Percentiles rank a stretch among this genome's conserved stretches.
phyloP scores from a whole-genome alignment of 352 stramenopile genomes.

The Pythium scleroteichum region DNA sequence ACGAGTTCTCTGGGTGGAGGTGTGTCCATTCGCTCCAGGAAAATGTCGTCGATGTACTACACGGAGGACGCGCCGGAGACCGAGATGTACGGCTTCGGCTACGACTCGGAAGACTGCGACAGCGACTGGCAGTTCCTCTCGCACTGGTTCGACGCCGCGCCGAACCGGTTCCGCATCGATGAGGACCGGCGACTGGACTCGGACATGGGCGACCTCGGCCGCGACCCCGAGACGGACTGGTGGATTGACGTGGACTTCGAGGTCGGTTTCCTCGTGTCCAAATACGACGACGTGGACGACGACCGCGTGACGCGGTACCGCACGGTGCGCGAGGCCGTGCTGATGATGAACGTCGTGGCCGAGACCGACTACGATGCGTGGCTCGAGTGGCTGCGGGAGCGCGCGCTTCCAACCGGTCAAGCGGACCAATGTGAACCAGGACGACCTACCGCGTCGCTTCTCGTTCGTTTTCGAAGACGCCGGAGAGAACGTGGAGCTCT shows the following conservation, averaged over 20 bases:
- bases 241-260: conserved; percentile 20
- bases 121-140: conserved; percentile 7
- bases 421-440: not conserved
- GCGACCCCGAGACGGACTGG: conserved; percentile 9
- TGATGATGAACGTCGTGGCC: not conserved
- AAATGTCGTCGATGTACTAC: not conserved
- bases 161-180: not conserved
- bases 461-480: not conserved
- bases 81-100: conserved; percentile 1
- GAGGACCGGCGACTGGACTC: conserved; percentile 13
- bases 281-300: conserved; percentile 4
- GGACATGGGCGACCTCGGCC: not conserved
- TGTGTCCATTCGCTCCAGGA: not conserved
- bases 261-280: not conserved
- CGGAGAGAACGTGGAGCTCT: not conserved
- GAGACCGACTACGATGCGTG: conserved; percentile 1
- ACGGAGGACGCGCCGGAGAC: not conserved
- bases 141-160: conserved; percentile 13
- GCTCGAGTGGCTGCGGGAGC: not conserved
- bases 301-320: not conserved
- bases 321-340: not conserved
- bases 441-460: not conserved
- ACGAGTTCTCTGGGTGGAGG: no score
- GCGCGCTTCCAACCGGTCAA: not conserved
- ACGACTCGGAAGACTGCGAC: conserved; percentile 1